A percentile compares a stretch with the other conserved stretches of the same genome.
Conservation (phyloP, 345 rosid genomes). For the Rhizophora apiculata region DNA sequence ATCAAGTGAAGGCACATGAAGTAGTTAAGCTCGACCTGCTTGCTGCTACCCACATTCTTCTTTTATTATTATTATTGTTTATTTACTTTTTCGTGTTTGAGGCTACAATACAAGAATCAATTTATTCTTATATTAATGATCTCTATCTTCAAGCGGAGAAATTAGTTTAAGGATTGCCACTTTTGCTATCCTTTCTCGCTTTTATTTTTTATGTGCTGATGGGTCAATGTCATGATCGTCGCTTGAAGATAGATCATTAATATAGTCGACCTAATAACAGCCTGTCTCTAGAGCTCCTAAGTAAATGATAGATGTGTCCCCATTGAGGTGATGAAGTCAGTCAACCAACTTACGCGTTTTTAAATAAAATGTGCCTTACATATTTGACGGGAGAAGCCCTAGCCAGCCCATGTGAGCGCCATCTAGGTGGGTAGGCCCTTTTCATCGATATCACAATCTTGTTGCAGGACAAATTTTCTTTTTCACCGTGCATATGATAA, state of each 20-base stretch:
- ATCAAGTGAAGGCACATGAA: constrained; percentile 8
- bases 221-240: constrained; percentile 15
- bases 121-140: neutral
- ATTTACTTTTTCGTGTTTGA: too few relatives aligned
- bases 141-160: neutral
- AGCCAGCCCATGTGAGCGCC: constrained; percentile 44
- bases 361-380: constrained; percentile 6
- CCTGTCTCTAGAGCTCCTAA: constrained; percentile 24
- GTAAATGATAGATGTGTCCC: constrained; percentile 21
- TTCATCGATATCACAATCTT: neutral
- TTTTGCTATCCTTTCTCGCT: neutral
- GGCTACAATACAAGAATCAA: too few relatives aligned
- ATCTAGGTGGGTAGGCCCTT: constrained; percentile 25
- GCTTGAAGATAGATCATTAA: constrained; percentile 22
- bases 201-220: neutral
- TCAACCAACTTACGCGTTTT: constrained; percentile 12
- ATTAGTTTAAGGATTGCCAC: neutral
- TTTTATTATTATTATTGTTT: too few relatives aligned
- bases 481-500: constrained; percentile 10
- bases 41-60: too few relatives aligned
- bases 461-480: constrained; percentile 18
- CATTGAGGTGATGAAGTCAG: constrained; percentile 1
- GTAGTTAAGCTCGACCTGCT: neutral
- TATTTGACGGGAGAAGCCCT: constrained; percentile 23
- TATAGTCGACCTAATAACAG: constrained; percentile 38